phyloP scores from a whole-genome alignment of 352 stramenopile genomes.

The Pythium periplocum region DNA sequence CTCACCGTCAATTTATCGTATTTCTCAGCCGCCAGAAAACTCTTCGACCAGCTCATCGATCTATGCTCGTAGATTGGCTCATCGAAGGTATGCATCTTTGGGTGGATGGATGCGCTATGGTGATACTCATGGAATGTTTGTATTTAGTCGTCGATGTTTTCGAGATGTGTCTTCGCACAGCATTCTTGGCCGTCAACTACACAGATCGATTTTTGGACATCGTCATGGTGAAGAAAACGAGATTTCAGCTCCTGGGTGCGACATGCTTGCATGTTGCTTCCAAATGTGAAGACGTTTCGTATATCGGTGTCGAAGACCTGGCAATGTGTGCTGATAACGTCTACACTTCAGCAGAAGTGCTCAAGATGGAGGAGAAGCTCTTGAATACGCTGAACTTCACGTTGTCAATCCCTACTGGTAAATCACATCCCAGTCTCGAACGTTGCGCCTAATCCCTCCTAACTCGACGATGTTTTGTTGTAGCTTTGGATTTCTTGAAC shows the following conservation, averaged over 20 bases:
- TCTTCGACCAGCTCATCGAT: slow-evolving; percentile 76
- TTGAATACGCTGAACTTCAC: slow-evolving; percentile 91
- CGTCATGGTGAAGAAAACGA: slow-evolving; percentile 86
- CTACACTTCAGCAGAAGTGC: slow-evolving; percentile 84
- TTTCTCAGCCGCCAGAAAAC: slow-evolving; percentile 65
- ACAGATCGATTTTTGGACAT: slow-evolving; percentile 86
- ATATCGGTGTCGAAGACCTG: slow-evolving; percentile 89
- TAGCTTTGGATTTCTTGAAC: slow-evolving; percentile 86
- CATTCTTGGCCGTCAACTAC: slow-evolving; percentile 89
- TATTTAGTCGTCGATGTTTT: slow-evolving; percentile 89
- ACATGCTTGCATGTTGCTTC: slow-evolving; percentile 88
- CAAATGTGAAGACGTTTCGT: slow-evolving; percentile 91
- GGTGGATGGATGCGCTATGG: no score
- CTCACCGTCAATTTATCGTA: slow-evolving; percentile 1
- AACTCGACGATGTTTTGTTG: slow-evolving; percentile 4
- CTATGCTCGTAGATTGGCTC: slow-evolving; percentile 91
- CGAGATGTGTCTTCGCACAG: slow-evolving; percentile 88
- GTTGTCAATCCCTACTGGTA: slow-evolving; percentile 84
- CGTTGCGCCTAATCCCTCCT: background rate
- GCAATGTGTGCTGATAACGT: slow-evolving; percentile 90
- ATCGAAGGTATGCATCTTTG: slow-evolving; percentile 64
- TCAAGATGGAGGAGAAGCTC: slow-evolving; percentile 90
- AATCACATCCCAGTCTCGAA: background rate
- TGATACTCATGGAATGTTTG: background rate
- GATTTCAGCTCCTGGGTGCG: slow-evolving; percentile 86